phyloP scores from a whole-genome alignment of 1,139 yeast genomes.

The Blastobotrys illinoisensis region DNA sequence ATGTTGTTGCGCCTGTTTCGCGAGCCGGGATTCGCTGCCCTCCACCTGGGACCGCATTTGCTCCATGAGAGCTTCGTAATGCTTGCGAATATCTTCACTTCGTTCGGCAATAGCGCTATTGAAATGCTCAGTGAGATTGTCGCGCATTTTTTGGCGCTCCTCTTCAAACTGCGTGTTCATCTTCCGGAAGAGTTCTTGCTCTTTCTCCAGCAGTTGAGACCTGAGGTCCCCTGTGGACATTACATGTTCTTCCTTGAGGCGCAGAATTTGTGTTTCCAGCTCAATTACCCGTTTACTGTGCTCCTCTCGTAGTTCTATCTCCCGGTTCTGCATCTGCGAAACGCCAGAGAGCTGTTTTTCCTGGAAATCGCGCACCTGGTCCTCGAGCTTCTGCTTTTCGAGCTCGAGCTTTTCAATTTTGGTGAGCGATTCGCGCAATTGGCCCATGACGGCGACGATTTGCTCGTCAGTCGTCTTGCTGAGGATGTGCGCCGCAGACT shows the following conservation, averaged over 20 bases:
- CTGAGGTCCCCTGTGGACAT: constrained; percentile 30
- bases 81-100: not conserved
- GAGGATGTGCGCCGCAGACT: not conserved
- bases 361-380: constrained; percentile 32
- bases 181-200: constrained; percentile 12
- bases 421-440: constrained; percentile 9
- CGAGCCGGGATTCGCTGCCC: not conserved
- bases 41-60: not conserved
- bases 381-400: constrained; percentile 34
- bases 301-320: not conserved
- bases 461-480: not conserved
- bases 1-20: not conserved
- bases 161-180: constrained; percentile 19
- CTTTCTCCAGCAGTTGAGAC: constrained; percentile 20
- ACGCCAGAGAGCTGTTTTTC: constrained; percentile 12
- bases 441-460: not conserved
- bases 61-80: not conserved
- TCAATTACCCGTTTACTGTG: not conserved
- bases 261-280: constrained; percentile 15
- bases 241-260: constrained; percentile 1
- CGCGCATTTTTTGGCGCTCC: constrained; percentile 20
- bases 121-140: constrained; percentile 5
- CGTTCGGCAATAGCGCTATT: not conserved
- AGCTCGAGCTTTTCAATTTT: constrained; percentile 35
- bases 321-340: constrained; percentile 1